Base-by-base conservation (phyloP, 1,284 basidiomycete genomes). In the Ganoderma meredithae region DNA sequence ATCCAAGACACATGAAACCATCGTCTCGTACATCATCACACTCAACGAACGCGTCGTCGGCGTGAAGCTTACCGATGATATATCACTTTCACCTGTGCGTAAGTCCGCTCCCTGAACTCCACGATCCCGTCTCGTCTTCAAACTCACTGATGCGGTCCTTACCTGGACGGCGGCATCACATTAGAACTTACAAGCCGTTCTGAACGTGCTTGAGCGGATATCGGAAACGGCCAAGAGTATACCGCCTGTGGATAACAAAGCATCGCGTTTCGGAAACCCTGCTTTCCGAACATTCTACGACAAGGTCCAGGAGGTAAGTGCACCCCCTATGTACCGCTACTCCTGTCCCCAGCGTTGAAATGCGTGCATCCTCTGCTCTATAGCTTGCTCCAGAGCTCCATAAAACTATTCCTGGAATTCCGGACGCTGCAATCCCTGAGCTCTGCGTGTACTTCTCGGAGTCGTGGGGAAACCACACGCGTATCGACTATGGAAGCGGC, bases 401-500 rank as follows among this genome's bases (percentile, higher is more conserved):
- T 74, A 78, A 78, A 27, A 76, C 76, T 0, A 81, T 95, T 13
- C 88, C 90, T 0, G 83, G 83, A 3, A 76, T 96, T 1, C 87
- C 90, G 0, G 64, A 76, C 2, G 88, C 87, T 7, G 86, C 89
- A 0, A 83, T 90, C 1, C 76, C 81, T 2, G 96, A 97, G 76
- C 78, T 97, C 10, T 87, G 90, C 3, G 39, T 60, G 84, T 84
- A 0, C 99, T 93, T 99, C 73, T 83, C 86, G 58, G 94, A 98
- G 77, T 82, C 90, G 27, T 99, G 96, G 97, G 97, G 97, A 0
- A 98, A 95, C 79, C 85, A 92, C 47, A 89, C 93, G 64, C 85
- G 97, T 6, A 97, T 99, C 70, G 98, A 99, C 81, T 99, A 99
- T 80, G 97, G 98, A 10, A 98, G 96, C 76, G 97, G 97, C 1